Evolutionary conservation across 2,329 filamentous ascomycete genomes (phyloP), one percentile per base, ranked within the genome.

Genomic region (Cadophora gregata): DNA sequence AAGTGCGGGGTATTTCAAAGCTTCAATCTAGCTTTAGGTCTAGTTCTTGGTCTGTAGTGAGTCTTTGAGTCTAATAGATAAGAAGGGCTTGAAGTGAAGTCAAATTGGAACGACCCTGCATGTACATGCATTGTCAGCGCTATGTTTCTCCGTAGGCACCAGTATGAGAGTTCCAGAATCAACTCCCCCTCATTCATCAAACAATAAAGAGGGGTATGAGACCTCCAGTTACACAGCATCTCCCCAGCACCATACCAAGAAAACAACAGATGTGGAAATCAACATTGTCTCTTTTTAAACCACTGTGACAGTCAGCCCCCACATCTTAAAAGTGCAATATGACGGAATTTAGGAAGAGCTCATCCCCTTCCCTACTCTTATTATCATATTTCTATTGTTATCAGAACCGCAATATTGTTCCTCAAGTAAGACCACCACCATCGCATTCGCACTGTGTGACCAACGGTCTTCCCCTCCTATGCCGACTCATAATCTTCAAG

Each of bases 381-480:
- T n/a, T n/a, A 31, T 36, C 4, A 25, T 21, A 9, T 27, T 31
- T n/a, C 33, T 14, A 16, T 25, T 6, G 24, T 25, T 38, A 42
- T 38, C n/a, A 38, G 25, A 25, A 53, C 50, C 16, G 16, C 50
- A 24, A 27, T 25, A 25, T 36, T 38, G 1, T 14, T 5, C 27
- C 38, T 58, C 55, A 38, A n/a, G 55, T 38, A 19, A 38, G 55
- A 9, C 12, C 55, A 25, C 36, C 31, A 38, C 31, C 8, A 24
- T 42, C 55, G 31, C 55, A 25, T 58, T 58, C 55, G 55, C 31
- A 58, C 21, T 25, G 55, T 58, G 31, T 58, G 19, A 58, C 55
- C 55, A 58, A 58, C 55, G 33, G 21, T 33, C 31, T 25, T 42
- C 53, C 31, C 33, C 9, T 47, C 42, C 42, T 21, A n/a, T 47